A percentile compares a stretch with the other conserved stretches of the same genome.
Conservation (phyloP, 768 basidiomycete genomes). For the Podaxis sp. region DNA sequence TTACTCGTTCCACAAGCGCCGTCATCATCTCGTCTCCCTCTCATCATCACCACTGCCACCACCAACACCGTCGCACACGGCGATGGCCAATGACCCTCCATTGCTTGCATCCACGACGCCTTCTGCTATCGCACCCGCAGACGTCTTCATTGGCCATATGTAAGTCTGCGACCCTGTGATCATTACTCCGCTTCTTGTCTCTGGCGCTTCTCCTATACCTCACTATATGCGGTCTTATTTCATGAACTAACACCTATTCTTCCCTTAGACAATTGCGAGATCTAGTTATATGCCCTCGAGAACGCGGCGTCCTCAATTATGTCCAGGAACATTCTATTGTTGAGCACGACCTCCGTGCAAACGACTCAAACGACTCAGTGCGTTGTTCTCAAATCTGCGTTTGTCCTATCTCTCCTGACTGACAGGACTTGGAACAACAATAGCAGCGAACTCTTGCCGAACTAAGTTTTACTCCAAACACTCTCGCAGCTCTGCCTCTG, state of each 20-base stretch:
- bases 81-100: conserved; percentile 50
- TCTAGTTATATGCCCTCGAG: conserved; percentile 71
- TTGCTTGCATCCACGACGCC: conserved; percentile 45
- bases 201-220: conserved; percentile 7
- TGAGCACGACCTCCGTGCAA: conserved; percentile 51
- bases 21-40: neutral
- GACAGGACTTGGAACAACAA: conserved; percentile 2
- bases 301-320: conserved; percentile 65
- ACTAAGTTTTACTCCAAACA: conserved; percentile 53
- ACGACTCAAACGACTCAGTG: conserved; percentile 42
- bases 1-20: neutral
- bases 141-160: conserved; percentile 64
- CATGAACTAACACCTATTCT: neutral
- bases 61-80: conserved; percentile 11
- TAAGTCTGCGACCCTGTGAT: conserved; percentile 30
- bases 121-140: conserved; percentile 38
- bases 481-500: conserved; percentile 49
- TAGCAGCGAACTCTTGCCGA: conserved; percentile 45
- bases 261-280: conserved; percentile 70
- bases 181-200: conserved; percentile 15
- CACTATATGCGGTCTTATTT: neutral
- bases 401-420: conserved; percentile 12
- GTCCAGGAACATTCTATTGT: conserved; percentile 52
- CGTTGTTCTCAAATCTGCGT: conserved; percentile 22
- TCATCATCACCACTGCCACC: neutral